phyloP scores from a whole-genome alignment of 805 yeast species.

The Grigorovia jiainica region DNA sequence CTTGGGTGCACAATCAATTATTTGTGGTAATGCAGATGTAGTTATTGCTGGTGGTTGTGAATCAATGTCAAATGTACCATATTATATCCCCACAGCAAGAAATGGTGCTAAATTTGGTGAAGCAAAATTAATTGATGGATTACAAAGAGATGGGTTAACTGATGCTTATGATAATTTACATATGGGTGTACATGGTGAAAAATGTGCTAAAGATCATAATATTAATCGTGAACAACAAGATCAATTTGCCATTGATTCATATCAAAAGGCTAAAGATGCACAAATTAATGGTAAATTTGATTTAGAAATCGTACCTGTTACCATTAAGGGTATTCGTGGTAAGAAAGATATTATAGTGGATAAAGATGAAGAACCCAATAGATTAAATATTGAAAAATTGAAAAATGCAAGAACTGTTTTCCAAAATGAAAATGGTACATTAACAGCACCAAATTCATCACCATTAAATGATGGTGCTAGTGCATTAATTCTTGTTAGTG shows the following conservation, averaged over 20 bases:
- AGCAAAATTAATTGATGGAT: constrained; percentile 68
- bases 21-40: constrained; percentile 83
- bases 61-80: constrained; percentile 93
- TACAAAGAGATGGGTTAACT: constrained; percentile 83
- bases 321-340: constrained; percentile 82
- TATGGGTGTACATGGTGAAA: constrained; percentile 97
- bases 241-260: constrained; percentile 73
- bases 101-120: constrained; percentile 88
- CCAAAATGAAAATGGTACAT: constrained; percentile 88
- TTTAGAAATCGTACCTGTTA: constrained; percentile 76
- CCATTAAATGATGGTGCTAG: constrained; percentile 98
- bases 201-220: constrained; percentile 77
- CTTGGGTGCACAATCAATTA: constrained; percentile 80
- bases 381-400: constrained; percentile 69
- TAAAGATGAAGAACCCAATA: constrained; percentile 75
- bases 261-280: constrained; percentile 79
- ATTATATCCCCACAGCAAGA: constrained; percentile 81
- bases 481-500: constrained; percentile 83
- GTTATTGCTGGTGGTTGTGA: constrained; percentile 98
- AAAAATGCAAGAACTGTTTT: constrained; percentile 87
- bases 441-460: constrained; percentile 95
- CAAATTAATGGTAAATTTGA: constrained; percentile 72
- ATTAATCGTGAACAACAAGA: constrained; percentile 84
- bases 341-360: constrained; percentile 70
- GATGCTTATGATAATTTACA: constrained; percentile 84